Evolutionary conservation across 768 basidiomycete genomes (phyloP), one percentile per base, ranked within the genome.

Genomic region (Gloeopeniophorella convolvens): DNA sequence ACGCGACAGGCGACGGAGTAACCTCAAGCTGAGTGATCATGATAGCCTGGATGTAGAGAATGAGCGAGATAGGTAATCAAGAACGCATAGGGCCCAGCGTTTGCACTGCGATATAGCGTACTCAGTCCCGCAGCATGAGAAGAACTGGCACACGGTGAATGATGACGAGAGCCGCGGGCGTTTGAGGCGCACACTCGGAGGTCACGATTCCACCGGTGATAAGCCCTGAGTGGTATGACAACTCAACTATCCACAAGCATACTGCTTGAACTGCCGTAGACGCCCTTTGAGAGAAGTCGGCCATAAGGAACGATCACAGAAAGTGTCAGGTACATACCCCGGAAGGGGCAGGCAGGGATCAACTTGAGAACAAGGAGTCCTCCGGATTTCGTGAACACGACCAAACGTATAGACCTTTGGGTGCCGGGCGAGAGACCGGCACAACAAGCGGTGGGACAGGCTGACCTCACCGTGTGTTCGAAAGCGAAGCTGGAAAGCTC

Each of bases 61-160:
- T 64, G 18, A 54, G 11, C 13, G 62, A 57, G 15, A 68, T 60
- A 16, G 61, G 28, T 20, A 57, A 64, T 5, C 72, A 63, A 20
- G n/a, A n/a, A 65, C 61, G 13, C 69, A 46, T 9, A 68, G 54
- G 5, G 73, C 62, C 9, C 60, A 42, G 8, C 65, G 69, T 45
- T 61, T 66, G 15, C 71, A 60, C 53, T 69, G 69, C 70, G 70
- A 75, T 20, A 75, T 66, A 3, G 72, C 73, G 46, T 72, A 72
- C 8, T 72, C 74, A n/a, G n/a, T n/a, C n/a, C 5, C 72, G 71
- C 5, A 74, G 51, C 57, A 71, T 65, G 9, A 74, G 63, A 26
- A 73, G 70, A 5, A 59, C 69, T 73, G 45, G 4, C 9, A 13
- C 21, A 21, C 3, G 23, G n/a, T 16, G 28, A 3, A 16, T 20